Evolutionary conservation across 192 early-diverging fungal species (phyloP).

Genomic region (Lunasporangiospora selenospora): DNA sequence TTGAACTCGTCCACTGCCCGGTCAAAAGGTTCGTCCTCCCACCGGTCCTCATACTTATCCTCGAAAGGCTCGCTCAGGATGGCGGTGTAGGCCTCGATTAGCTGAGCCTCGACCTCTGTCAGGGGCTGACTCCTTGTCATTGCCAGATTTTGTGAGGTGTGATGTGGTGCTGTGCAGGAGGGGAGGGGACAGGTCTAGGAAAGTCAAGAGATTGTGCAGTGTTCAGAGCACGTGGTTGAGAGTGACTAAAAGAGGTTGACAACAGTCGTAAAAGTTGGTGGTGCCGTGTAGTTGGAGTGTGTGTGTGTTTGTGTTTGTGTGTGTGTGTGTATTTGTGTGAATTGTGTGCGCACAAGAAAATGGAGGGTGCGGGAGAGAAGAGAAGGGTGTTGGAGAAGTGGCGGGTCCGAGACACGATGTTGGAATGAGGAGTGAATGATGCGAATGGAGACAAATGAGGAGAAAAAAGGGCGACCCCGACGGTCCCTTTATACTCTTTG

Average conservation of each 20-base stretch:
- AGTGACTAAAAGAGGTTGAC: too few species aligned
- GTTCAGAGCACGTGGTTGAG: neutral
- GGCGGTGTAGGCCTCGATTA: slow-evolving; percentile 32
- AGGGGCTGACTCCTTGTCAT: slow-evolving; percentile 15
- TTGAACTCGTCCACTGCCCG: slow-evolving; percentile 34
- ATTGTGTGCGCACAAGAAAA: neutral
- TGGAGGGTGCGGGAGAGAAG: too few species aligned
- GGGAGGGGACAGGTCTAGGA: neutral
- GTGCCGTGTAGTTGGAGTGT: neutral
- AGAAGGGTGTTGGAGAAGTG: too few species aligned
- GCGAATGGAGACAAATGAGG: too few species aligned
- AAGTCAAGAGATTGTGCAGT: neutral
- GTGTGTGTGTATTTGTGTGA: neutral
- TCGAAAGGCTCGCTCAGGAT: slow-evolving; percentile 41
- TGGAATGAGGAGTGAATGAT: too few species aligned
- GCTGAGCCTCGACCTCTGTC: slow-evolving; percentile 6
- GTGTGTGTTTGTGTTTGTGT: neutral
- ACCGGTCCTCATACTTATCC: slow-evolving; percentile 45
- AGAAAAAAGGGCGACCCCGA: too few species aligned
- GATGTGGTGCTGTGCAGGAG: neutral
- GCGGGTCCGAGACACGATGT: too few species aligned
- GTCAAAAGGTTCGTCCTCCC: slow-evolving; percentile 42
- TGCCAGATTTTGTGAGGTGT: neutral
- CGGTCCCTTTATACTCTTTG: too few species aligned
- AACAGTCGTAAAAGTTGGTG: neutral